A percentile compares a stretch with the other conserved stretches of the same genome.
Conservation (phyloP, 179 eudicot species). For the Pouteria campechiana region DNA sequence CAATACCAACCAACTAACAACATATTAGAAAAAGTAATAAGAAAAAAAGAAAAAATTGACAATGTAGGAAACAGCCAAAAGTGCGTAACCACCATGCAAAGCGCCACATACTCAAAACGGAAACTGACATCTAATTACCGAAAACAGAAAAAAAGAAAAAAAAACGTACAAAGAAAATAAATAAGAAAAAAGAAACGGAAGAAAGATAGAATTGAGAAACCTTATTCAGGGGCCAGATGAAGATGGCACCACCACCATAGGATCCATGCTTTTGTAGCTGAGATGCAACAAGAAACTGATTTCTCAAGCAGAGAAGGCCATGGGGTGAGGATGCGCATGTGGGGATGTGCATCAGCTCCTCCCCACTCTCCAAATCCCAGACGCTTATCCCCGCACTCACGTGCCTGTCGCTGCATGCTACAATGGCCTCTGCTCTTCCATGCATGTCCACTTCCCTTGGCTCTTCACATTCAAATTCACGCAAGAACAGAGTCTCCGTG, state of each 20-base stretch:
- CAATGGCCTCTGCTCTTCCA: constrained; percentile 7
- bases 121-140: too few species aligned
- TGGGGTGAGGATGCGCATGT: constrained; percentile 8
- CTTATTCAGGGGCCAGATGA: constrained; percentile 15
- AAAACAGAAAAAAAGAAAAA: too few species aligned
- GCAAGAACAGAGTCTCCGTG: too few species aligned
- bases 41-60: too few species aligned
- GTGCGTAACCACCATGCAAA: too few species aligned
- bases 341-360: constrained; percentile 7
- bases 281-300: constrained; percentile 12
- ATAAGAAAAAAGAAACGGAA: neutral
- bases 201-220: neutral
- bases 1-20: too few species aligned
- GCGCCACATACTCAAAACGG: too few species aligned
- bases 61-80: too few species aligned
- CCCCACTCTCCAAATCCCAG: constrained; percentile 12
- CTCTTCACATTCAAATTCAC: too few species aligned
- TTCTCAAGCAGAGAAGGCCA: constrained; percentile 9
- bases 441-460: too few species aligned
- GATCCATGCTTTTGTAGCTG: constrained; percentile 12
- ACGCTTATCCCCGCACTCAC: constrained; percentile 9
- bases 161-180: too few species aligned
- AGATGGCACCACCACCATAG: constrained; percentile 10
- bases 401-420: constrained; percentile 14
- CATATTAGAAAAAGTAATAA: too few species aligned